Percentiles rank a stretch among this genome's conserved stretches.
Conservation (phyloP, 371 early-diverging fungal genomes). For the Apophysomyces variabilis region DNA sequence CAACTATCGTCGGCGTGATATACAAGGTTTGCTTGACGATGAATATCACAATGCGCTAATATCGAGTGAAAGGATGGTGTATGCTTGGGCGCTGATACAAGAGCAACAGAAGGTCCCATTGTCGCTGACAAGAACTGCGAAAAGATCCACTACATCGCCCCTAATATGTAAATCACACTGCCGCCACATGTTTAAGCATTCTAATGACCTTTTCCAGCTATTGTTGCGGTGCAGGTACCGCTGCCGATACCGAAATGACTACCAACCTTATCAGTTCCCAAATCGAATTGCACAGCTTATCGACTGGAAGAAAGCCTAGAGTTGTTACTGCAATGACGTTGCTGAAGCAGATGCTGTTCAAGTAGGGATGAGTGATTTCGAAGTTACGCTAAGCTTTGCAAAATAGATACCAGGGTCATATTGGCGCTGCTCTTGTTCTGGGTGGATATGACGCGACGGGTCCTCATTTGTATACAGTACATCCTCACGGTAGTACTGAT, state of each 20-base stretch:
- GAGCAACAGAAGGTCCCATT: constrained; percentile 98
- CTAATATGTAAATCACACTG: constrained; percentile 84
- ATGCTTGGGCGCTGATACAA: constrained; percentile 99
- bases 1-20: constrained; percentile 96
- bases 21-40: constrained; percentile 69
- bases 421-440: constrained; percentile 97
- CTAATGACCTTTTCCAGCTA: constrained; percentile 51
- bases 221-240: constrained; percentile 99
- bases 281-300: constrained; percentile 91
- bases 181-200: neutral
- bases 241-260: constrained; percentile 98
- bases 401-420: constrained; percentile 94
- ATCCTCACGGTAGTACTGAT: constrained; percentile 98
- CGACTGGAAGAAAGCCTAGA: constrained; percentile 88
- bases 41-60: neutral
- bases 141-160: constrained; percentile 99
- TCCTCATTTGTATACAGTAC: constrained; percentile 92
- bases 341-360: constrained; percentile 96
- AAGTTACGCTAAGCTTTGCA: constrained; percentile 10
- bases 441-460: constrained; percentile 97
- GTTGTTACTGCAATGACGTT: constrained; percentile 96
- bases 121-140: constrained; percentile 99
- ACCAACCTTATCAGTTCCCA: constrained; percentile 93
- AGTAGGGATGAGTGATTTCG: constrained; percentile 43
- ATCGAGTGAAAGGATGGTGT: constrained; percentile 80